These are phyloP conservation scores for Nephelium lappaceum DNA, from an alignment of 345 rosid species.

Conservation along the genomic window DNA sequence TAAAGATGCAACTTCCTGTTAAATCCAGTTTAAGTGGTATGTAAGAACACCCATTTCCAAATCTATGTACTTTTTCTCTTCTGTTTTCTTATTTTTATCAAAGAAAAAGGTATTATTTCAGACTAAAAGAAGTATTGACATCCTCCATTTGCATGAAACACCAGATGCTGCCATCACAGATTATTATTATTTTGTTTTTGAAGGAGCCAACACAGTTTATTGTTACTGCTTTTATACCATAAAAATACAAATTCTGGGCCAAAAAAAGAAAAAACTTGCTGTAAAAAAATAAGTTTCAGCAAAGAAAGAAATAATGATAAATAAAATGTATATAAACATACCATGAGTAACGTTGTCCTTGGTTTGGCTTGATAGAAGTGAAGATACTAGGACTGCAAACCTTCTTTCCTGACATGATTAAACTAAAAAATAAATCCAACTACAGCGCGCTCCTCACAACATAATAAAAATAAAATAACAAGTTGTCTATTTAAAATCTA, in stretches of 20 bases:
- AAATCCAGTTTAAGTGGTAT: background rate
- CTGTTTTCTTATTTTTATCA: too few relatives aligned
- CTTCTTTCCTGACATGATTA: conserved; percentile 56
- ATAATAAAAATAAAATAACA: background rate
- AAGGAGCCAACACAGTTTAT: background rate
- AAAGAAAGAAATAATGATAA: background rate
- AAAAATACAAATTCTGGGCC: background rate
- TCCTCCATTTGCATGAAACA: background rate
- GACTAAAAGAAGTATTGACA: background rate
- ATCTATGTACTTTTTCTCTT: background rate
- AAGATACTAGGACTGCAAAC: conserved; percentile 65
- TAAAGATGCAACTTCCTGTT: background rate
- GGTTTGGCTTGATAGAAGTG: conserved; percentile 79
- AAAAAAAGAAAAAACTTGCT: background rate
- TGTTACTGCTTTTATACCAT: background rate
- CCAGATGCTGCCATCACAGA: background rate
- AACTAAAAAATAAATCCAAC: conserved; percentile 9
- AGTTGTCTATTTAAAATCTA: background rate
- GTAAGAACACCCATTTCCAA: background rate
- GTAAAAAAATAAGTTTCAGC: background rate
- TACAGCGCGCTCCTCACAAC: background rate
- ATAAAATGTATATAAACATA: conserved; percentile 21
- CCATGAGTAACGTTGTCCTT: conserved; percentile 77
- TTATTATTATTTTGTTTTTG: too few relatives aligned
- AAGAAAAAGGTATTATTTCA: background rate